Base-by-base conservation (phyloP, 306 rosid species). In the Glycyrrhiza uralensis region DNA sequence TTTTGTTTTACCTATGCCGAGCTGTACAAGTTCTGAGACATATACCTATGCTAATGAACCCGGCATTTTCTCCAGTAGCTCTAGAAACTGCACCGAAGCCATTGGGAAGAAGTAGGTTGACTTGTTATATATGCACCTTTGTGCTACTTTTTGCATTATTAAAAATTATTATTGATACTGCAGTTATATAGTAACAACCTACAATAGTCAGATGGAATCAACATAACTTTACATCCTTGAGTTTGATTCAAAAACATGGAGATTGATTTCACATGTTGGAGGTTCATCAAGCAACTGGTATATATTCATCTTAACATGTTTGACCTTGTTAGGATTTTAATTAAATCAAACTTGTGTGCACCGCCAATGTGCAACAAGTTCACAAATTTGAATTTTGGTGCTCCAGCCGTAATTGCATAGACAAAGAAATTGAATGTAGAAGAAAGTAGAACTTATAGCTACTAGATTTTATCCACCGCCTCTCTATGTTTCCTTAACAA, bases 1-100 rank as follows among this genome's bases (percentile, higher is more conserved):
- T 38, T 61, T 52, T 69, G 82, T 67, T 33, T 49, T 71, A 36
- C 58, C 87, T 51, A 72, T 54, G 41, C 79, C 81, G 24, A 76
- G 69, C 14, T 81, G 82, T 63, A 38, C 88, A 57, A 82, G 80
- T 71, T 82, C 71, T 55, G 79, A 78, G 84, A 71, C 83, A 41
- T 70, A 66, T 47, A 69, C 66, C 29, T 68, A 58, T 57, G 73
- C 82, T 39, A 62, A 38, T 6, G 64, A 76, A 66, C 69, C 84
- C 9, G 26, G 61, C 76, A 82, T 56, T 58, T 82, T 73, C 55
- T 72, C 79, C 60, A 33, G 51, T 22, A 63, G 80, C 61, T 76
- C 80, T 38, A 63, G 39, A 39, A 81, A 18, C 51, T 81, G 74
- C 41, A 52, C 57, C 57, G 76, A 51, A 52, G 67, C 60, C 54